Conservation (phyloP, 768 basidiomycete species). For the Tulasnella sp. region DNA sequence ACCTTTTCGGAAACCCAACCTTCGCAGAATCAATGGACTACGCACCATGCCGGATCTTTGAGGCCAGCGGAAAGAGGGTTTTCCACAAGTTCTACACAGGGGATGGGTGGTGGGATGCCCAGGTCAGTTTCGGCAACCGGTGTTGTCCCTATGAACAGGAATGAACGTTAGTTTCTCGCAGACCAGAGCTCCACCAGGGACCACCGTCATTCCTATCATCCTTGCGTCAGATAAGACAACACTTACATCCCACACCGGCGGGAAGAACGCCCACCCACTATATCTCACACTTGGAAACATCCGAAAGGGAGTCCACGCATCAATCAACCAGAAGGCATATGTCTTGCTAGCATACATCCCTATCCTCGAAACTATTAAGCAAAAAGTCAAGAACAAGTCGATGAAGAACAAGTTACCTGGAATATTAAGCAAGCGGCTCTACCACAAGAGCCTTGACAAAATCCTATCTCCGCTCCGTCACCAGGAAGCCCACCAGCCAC, state of each 20-base stretch:
- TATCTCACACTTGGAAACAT: constrained; percentile 18
- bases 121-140: not conserved
- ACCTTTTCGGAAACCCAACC: constrained; percentile 4
- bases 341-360: not conserved
- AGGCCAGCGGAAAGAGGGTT: not conserved
- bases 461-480: not conserved
- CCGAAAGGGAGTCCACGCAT: not conserved
- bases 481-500: not conserved
- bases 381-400: not conserved
- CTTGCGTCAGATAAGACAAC: constrained; percentile 20
- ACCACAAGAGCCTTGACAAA: not conserved
- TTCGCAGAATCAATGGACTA: not conserved
- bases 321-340: not conserved
- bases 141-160: not conserved
- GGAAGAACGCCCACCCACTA: constrained; percentile 2
- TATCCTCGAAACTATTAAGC: not conserved
- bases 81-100: not conserved
- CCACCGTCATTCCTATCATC: constrained; percentile 15
- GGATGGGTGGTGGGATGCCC: not conserved
- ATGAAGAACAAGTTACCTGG: not conserved
- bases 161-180: not conserved
- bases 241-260: constrained; percentile 15
- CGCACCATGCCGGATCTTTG: not conserved
- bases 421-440: not conserved
- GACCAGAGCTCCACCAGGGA: not conserved